Conservation (phyloP, 371 early-diverging fungal genomes). For the Smittium mucronatum region DNA sequence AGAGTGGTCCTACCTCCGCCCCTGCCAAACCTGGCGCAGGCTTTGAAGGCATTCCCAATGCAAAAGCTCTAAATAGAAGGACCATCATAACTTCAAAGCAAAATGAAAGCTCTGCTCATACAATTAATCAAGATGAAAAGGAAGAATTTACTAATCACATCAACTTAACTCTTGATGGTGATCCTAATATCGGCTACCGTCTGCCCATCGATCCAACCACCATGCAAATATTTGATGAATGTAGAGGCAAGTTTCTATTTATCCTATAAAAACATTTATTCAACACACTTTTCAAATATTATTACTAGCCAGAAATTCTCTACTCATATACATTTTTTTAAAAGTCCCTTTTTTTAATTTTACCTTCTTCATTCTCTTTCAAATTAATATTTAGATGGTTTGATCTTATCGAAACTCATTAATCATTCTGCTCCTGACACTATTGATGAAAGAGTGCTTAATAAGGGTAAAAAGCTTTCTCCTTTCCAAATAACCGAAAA, state of each 20-base stretch:
- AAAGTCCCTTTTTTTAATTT: too few relatives aligned
- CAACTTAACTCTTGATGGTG: slow-evolving; percentile 69
- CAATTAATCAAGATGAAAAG: slow-evolving; percentile 94
- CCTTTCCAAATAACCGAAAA: slow-evolving; percentile 94
- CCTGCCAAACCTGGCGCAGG: slow-evolving; percentile 15
- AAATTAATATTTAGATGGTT: slow-evolving; percentile 47
- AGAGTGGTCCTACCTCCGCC: slow-evolving; percentile 36
- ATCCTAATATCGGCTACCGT: slow-evolving; percentile 64
- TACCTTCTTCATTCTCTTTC: too few relatives aligned
- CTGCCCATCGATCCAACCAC: slow-evolving; percentile 82
- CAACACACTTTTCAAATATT: too few relatives aligned
- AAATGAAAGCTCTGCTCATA: slow-evolving; percentile 76
- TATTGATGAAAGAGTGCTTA: slow-evolving; percentile 94
- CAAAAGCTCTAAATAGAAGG: slow-evolving; percentile 29
- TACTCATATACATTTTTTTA: too few relatives aligned
- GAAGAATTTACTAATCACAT: slow-evolving; percentile 88
- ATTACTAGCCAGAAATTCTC: too few relatives aligned
- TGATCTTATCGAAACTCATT: slow-evolving; percentile 90
- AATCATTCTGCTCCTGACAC: slow-evolving; percentile 92
- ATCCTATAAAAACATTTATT: not conserved
- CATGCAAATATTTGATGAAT: slow-evolving; percentile 91
- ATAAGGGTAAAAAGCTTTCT: slow-evolving; percentile 56
- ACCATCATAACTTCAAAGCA: slow-evolving; percentile 78
- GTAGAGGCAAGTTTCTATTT: slow-evolving; percentile 37
- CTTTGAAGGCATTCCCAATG: slow-evolving; percentile 32